Evolutionary conservation across 208 protist genomes (phyloP).

Genomic region (Wallacemonas sp.): DNA sequence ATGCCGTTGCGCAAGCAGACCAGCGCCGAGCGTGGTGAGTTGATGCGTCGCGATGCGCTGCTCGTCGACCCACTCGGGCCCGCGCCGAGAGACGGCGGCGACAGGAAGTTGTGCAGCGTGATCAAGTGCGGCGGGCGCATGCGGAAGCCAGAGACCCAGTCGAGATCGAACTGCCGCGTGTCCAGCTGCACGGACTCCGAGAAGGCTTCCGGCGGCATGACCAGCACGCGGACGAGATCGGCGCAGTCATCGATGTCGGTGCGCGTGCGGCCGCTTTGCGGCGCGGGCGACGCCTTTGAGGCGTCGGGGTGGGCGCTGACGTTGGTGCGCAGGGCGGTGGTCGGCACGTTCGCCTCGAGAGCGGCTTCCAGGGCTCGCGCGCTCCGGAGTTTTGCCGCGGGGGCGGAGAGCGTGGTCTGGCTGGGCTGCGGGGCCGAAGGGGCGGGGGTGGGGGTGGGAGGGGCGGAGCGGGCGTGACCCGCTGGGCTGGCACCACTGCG

Average conservation of each 20-base stretch:
- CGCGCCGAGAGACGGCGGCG: too few relatives aligned
- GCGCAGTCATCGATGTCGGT: constrained; percentile 41
- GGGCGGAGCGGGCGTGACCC: too few relatives aligned
- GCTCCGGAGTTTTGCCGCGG: constrained; percentile 1
- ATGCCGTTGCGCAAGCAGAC: constrained; percentile 76
- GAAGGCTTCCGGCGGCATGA: constrained; percentile 68
- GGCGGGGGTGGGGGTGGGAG: background rate
- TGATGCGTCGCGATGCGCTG: constrained; percentile 33
- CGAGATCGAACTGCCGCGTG: constrained; percentile 54
- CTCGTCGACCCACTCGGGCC: too few relatives aligned
- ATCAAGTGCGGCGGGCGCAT: constrained; percentile 33
- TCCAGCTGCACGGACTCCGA: constrained; percentile 63
- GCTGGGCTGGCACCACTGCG: background rate
- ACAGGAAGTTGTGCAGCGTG: constrained; percentile 30
- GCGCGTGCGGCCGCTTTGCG: constrained; percentile 2
- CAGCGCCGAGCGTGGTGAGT: constrained; percentile 82
- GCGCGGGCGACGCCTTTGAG: background rate
- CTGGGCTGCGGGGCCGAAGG: background rate
- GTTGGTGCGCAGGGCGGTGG: background rate
- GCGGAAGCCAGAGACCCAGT: constrained; percentile 59
- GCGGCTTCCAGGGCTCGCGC: constrained; percentile 3
- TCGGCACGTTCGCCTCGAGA: background rate
- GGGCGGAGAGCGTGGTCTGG: background rate
- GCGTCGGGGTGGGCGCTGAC: background rate
- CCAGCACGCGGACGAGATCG: constrained; percentile 58